Evolutionary conservation across 352 stramenopile genomes (phyloP).

Genomic region (Globisporangium yorkense): DNA sequence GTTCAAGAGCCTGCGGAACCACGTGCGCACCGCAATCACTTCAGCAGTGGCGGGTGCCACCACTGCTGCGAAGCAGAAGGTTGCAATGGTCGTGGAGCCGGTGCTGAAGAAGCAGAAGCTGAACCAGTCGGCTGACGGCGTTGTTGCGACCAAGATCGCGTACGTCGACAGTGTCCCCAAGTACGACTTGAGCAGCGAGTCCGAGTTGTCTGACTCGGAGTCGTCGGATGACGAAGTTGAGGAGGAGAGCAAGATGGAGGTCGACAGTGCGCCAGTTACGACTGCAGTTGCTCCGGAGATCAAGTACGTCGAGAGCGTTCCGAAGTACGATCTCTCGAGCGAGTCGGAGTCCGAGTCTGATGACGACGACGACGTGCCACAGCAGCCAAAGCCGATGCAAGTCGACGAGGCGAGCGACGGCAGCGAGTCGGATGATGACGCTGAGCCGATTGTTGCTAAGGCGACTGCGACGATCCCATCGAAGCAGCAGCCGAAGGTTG

Average conservation of each 20-base stretch:
- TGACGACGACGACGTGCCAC: conserved; percentile 2
- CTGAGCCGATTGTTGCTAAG: neutral
- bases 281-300: neutral
- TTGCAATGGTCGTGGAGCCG: conserved; percentile 5
- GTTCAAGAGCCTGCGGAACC: conserved; percentile 64
- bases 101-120: conserved; percentile 19
- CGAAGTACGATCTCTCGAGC: conserved; percentile 51
- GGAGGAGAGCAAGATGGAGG: neutral
- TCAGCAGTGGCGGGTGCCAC: neutral
- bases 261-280: neutral
- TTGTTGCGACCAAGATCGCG: conserved; percentile 11
- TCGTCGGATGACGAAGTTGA: conserved; percentile 11
- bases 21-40: conserved; percentile 24
- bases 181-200: conserved; percentile 1
- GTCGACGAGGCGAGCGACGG: conserved; percentile 3
- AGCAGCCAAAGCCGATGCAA: conserved; percentile 1
- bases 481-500: neutral
- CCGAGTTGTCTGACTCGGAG: conserved; percentile 4
- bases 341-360: conserved; percentile 34
- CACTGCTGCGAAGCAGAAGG: neutral
- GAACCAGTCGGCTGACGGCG: neutral
- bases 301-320: conserved; percentile 50
- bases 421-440: conserved; percentile 6
- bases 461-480: neutral
- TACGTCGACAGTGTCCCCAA: conserved; percentile 4